Conservation (phyloP, 768 basidiomycete species). For the Macrolepiota dolichaula region DNA sequence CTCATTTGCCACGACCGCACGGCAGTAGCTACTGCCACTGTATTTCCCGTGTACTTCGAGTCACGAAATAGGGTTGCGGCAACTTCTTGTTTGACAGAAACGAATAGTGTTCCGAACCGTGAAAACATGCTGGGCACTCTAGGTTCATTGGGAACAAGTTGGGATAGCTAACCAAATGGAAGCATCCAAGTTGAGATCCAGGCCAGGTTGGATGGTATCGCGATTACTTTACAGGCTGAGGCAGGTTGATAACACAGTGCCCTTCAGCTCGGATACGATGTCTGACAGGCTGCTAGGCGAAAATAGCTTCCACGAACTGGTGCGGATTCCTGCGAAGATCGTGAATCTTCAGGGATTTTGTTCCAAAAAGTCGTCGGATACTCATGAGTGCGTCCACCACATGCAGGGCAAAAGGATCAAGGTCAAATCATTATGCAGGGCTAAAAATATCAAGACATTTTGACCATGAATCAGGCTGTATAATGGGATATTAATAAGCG, state of each 20-base stretch:
- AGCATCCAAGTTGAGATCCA: not conserved
- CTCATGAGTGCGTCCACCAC: not conserved
- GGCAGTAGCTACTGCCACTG: not conserved
- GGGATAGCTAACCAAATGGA: not conserved
- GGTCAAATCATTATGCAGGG: not conserved
- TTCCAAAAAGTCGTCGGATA: not conserved
- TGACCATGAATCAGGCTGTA: not conserved
- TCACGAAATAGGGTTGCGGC: not conserved
- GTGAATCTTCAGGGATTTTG: not conserved
- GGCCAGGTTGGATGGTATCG: not conserved
- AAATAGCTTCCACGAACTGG: not conserved
- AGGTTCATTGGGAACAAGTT: not conserved
- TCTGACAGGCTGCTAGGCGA: not conserved
- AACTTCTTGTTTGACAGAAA: not conserved
- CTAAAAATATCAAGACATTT: not conserved
- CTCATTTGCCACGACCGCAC: not conserved
- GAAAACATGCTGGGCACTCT: not conserved
- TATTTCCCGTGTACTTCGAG: not conserved
- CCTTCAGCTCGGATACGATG: not conserved
- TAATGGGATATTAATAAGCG: not conserved
- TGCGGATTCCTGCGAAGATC: not conserved
- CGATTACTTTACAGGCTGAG: not conserved
- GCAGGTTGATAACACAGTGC: not conserved
- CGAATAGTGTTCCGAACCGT: not conserved
- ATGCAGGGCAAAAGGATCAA: not conserved